phyloP scores from a whole-genome alignment of 805 yeast genomes.

The Candida stauntonica region DNA sequence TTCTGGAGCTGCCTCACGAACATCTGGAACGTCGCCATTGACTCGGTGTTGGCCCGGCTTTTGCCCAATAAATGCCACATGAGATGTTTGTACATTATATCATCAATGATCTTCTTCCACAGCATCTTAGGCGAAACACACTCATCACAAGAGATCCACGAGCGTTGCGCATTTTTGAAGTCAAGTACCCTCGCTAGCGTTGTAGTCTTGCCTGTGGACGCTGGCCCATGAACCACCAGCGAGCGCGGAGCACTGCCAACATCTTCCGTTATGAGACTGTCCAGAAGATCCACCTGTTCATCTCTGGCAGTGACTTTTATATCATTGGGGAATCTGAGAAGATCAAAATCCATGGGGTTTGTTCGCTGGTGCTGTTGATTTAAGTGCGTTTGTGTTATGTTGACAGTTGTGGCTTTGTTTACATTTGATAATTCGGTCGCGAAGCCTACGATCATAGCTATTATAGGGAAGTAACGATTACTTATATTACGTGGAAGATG shows the following conservation, averaged over 20 bases:
- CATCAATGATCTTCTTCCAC: slow-evolving; percentile 24
- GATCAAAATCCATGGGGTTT: not conserved
- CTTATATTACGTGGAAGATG: too few species aligned
- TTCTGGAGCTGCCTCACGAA: slow-evolving; percentile 17
- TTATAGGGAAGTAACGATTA: too few species aligned
- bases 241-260: slow-evolving; percentile 8
- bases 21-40: slow-evolving; percentile 20
- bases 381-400: too few species aligned
- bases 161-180: slow-evolving; percentile 7
- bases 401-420: too few species aligned
- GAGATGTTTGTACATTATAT: too few species aligned
- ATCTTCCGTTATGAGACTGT: slow-evolving; percentile 14
- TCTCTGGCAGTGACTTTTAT: slow-evolving; percentile 9
- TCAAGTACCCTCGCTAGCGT: slow-evolving; percentile 12
- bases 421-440: too few species aligned
- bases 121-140: slow-evolving; percentile 24
- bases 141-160: slow-evolving; percentile 25
- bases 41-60: slow-evolving; percentile 9
- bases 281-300: slow-evolving; percentile 16
- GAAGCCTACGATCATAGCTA: too few species aligned
- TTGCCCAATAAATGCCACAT: too few species aligned
- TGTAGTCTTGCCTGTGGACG: slow-evolving; percentile 24
- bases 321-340: not conserved
- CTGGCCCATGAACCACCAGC: slow-evolving; percentile 18
- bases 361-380: too few species aligned